Evolutionary conservation across 371 early-diverging fungal genomes (phyloP), one percentile per base, ranked within the genome.

Genomic region (Mucor mucedo): DNA sequence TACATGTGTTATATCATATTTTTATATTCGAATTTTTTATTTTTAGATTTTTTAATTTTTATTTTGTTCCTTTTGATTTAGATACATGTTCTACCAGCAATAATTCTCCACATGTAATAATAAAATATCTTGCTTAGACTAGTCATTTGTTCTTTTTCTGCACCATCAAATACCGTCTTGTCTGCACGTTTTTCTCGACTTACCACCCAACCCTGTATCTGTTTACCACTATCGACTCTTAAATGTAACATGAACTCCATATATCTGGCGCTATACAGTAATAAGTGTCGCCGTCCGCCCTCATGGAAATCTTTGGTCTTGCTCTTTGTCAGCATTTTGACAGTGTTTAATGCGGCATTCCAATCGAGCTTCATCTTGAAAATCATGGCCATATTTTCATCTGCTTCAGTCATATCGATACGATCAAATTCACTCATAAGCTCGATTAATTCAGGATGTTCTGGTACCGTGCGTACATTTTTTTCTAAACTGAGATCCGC

Each of bases 191-290:
- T 58, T 56, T 78, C 78, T 32, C 78, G 66, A 33, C 71, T 73
- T n/a, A 78, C 78, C 41, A 78, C 53, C 76, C 76, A 78, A 2
- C 78, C 78, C 42, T 71, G 42, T 16, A 78, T 66, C 1, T 42
- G 27, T 4, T 57, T 40, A 13, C 48, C 49, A 16, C 38, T n/a
- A 40, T 66, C 52, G 7, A 75, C 21, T 39, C 62, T 59, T 1
- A 78, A 56, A 61, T 75, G 76, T 39, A 78, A 69, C 78, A 78
- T 69, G 33, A 66, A 78, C 28, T 78, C 78, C 78, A 78, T 78
- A 44, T 70, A 78, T 52, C 78, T 68, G 9, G 72, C 75, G 27
- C 66, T 71, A 48, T 77, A 77, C 2, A 78, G 35, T 29, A 78
- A 50, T 35, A 75, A 39, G 42, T 78, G 78, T 6, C 78, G 73